Conservation (phyloP, 495 filamentous ascomycete species). For the Aspergillus biplanus region DNA sequence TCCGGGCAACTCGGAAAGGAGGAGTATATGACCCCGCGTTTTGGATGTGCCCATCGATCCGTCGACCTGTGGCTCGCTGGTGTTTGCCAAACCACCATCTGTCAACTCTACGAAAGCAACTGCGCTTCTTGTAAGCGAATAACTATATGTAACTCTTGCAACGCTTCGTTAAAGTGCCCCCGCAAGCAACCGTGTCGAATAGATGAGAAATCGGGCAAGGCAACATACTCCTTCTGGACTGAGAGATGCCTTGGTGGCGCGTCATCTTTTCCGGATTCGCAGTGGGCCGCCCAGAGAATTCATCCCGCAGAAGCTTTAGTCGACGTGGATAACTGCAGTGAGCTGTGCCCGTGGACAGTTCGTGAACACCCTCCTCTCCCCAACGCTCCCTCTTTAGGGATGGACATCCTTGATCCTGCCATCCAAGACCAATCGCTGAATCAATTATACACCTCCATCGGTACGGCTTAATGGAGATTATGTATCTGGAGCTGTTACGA, state of each 20-base stretch:
- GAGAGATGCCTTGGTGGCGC: slow-evolving; percentile 43
- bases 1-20: slow-evolving; percentile 48
- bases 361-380: slow-evolving; percentile 44
- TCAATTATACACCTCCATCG: slow-evolving; percentile 44
- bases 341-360: slow-evolving; percentile 50
- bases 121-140: slow-evolving; percentile 47
- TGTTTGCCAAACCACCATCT: slow-evolving; percentile 48
- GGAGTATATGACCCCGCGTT: slow-evolving; percentile 38
- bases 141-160: slow-evolving; percentile 44
- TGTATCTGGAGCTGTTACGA: background rate
- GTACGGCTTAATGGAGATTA: slow-evolving; percentile 34
- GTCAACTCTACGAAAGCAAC: slow-evolving; percentile 41
- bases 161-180: slow-evolving; percentile 42
- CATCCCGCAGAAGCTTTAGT: slow-evolving; percentile 44
- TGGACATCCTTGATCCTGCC: slow-evolving; percentile 43
- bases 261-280: slow-evolving; percentile 32
- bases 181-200: slow-evolving; percentile 39
- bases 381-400: slow-evolving; percentile 40
- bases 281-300: slow-evolving; percentile 42
- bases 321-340: slow-evolving; percentile 46
- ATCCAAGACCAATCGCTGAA: slow-evolving; percentile 41
- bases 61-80: slow-evolving; percentile 51
- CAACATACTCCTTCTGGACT: slow-evolving; percentile 47
- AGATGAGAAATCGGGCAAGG: slow-evolving; percentile 29
- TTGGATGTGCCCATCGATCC: slow-evolving; percentile 41